Evolutionary conservation across 148 eudicot species (phyloP), one percentile per base, ranked within the genome.

Genomic region (Camellia japonica): DNA sequence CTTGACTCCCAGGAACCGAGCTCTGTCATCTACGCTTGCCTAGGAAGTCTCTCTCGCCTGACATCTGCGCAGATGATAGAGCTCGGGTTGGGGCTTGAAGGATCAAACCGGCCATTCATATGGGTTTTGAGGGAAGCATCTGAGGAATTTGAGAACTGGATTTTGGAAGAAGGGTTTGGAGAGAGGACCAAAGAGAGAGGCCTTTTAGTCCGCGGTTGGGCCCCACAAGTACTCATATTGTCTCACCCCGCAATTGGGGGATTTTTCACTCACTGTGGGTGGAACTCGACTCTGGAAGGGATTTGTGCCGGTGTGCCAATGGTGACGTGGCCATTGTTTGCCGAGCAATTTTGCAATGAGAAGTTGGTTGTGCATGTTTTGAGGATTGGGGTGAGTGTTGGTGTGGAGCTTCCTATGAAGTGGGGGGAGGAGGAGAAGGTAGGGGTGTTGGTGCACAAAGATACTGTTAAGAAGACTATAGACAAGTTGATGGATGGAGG

Each of bases 1-100:
- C 88, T 87, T 1, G 86, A 87, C 65, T 85, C 70, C 16, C 77
- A 76, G 7, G 72, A 74, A 41, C 79, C 64, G 3, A 20, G 49
- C 55, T 79, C 85, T 3, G 85, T 79, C 1, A 30, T 83, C n/a
- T 83, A 83, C 15, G 59, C 66, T 12, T 83, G 75, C 49, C 59
- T 83, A 23, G 85, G 85, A n/a, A 79, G 76, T 47, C 41, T 83
- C 23, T 43, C 47, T 12, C 56, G 9, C 3, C 44, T 83, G 1
- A 30, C 75, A 38, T 6, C 54, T 1, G 8, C 79, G 4, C 85
- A 83, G n/a, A 44, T 83, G 75, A 11, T 56, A 10, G 82, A 83
- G 51, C 55, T 83, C 3, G 85, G 75, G 7, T 7, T 41, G 6
- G 85, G 75, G 1, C 64, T 83, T 19, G 85, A 83, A 13, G 73